Evolutionary conservation across 2,329 filamentous ascomycete genomes (phyloP).

Genomic region (Exserohilum turcica): DNA sequence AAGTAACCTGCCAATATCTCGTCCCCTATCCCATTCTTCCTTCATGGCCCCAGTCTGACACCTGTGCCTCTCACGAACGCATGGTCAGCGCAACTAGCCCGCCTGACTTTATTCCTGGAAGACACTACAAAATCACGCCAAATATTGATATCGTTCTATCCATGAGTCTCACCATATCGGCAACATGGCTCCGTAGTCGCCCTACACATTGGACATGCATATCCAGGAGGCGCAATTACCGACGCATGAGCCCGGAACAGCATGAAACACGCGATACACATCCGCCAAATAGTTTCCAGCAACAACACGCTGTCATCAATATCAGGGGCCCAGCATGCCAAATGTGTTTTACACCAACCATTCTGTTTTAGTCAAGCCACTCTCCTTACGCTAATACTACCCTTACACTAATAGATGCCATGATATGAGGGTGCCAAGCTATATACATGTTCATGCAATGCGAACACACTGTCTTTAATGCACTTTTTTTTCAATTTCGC

Average conservation of each 20-base stretch:
- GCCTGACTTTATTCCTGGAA: slow-evolving; percentile 7
- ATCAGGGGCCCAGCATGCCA: too few species aligned
- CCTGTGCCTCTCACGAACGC: slow-evolving; percentile 1
- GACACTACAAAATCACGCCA: neutral
- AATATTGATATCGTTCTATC: neutral
- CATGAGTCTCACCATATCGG: neutral
- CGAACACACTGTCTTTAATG: too few species aligned
- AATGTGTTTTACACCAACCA: too few species aligned
- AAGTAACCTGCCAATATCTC: neutral
- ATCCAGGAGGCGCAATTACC: neutral
- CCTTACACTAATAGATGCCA: too few species aligned
- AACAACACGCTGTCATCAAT: too few species aligned
- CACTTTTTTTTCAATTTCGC: too few species aligned
- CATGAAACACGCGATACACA: neutral
- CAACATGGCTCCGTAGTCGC: neutral
- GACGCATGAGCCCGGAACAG: neutral
- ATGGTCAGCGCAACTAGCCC: slow-evolving; percentile 4
- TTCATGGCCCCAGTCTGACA: neutral
- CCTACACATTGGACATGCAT: neutral
- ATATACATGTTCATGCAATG: too few species aligned
- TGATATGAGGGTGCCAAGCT: too few species aligned
- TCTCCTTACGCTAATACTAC: too few species aligned
- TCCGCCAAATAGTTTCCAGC: too few species aligned
- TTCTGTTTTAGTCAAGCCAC: too few species aligned
- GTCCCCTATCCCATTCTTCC: too few species aligned